Conservation (phyloP, 1,284 basidiomycete species). For the Papiliotrema fonsecae region DNA sequence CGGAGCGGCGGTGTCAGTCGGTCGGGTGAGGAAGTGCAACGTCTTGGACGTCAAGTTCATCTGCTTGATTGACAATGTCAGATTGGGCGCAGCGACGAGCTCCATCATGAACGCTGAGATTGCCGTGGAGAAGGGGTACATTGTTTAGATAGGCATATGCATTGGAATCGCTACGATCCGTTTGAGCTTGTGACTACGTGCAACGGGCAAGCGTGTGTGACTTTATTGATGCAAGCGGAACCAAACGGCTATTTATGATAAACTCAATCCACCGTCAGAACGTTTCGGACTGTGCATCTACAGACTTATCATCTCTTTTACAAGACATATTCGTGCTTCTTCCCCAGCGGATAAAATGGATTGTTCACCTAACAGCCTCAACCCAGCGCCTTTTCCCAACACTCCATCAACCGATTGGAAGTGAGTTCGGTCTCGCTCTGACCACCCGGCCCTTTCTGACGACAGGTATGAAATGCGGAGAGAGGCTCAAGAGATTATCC, state of each 20-base stretch:
- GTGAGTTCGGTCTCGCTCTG: background rate
- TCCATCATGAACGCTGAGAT: conserved; percentile 97
- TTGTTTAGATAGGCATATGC: conserved; percentile 20
- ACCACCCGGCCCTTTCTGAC: background rate
- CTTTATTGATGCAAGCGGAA: no score
- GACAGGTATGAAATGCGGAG: conserved; percentile 90
- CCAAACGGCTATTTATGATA: no score
- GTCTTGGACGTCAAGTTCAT: conserved; percentile 97
- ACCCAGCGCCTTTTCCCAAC: no score
- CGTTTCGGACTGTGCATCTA: no score
- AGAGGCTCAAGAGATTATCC: conserved; percentile 86
- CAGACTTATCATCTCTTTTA: no score
- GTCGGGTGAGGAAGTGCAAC: conserved; percentile 80
- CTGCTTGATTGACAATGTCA: conserved; percentile 89
- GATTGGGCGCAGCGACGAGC: conserved; percentile 93
- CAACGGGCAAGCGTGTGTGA: no score
- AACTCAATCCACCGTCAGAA: no score
- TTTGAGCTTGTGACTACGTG: no score
- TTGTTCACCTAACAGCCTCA: no score
- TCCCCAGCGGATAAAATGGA: no score
- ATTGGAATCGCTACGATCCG: no score
- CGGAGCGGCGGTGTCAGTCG: conserved; percentile 89
- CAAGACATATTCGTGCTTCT: no score
- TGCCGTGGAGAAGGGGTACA: conserved; percentile 75
- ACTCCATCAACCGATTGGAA: background rate